A percentile compares a stretch with the other conserved stretches of the same genome.
Evolutionary conservation across 192 early-diverging fungal genomes (phyloP).

Genomic region (Umbelopsis sp.): DNA sequence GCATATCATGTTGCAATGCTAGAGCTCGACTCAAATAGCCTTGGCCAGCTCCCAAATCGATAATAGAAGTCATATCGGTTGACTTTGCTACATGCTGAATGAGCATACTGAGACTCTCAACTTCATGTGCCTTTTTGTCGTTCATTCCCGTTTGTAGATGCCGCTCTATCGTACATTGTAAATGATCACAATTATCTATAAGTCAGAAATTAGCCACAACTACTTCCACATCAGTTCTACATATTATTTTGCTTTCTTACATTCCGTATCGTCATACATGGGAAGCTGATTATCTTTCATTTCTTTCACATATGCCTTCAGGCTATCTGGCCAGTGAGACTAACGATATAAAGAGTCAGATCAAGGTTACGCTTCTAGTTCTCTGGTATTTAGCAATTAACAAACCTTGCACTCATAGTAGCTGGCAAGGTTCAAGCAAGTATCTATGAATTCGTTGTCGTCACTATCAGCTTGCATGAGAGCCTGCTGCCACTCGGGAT

Average conservation of each 20-base stretch:
- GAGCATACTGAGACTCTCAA: conserved; percentile 58
- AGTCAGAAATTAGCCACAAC: background rate
- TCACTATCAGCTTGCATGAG: conserved; percentile 27
- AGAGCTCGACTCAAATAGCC: conserved; percentile 72
- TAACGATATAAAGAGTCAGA: background rate
- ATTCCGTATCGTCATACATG: conserved; percentile 31
- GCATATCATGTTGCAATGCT: conserved; percentile 65
- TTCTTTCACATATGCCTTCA: conserved; percentile 41
- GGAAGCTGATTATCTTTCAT: conserved; percentile 38
- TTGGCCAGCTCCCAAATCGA: conserved; percentile 81
- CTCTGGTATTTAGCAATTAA: background rate
- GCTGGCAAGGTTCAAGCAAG: conserved; percentile 24
- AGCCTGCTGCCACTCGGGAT: conserved; percentile 47
- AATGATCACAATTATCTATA: conserved; percentile 14
- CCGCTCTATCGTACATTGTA: conserved; percentile 49
- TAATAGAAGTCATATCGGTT: conserved; percentile 48
- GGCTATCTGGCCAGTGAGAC: conserved; percentile 45
- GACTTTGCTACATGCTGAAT: conserved; percentile 57
- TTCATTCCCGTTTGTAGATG: conserved; percentile 72
- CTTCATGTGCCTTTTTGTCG: conserved; percentile 75
- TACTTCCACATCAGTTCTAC: background rate
- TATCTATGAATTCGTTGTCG: conserved; percentile 3
- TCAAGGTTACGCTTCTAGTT: background rate
- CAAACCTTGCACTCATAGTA: conserved; percentile 29
- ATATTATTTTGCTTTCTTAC: conserved; percentile 21